A percentile compares a stretch with the other conserved stretches of the same genome.
Conservation (phyloP, 2,329 filamentous ascomycete genomes). For the Trichoderma sp. region DNA sequence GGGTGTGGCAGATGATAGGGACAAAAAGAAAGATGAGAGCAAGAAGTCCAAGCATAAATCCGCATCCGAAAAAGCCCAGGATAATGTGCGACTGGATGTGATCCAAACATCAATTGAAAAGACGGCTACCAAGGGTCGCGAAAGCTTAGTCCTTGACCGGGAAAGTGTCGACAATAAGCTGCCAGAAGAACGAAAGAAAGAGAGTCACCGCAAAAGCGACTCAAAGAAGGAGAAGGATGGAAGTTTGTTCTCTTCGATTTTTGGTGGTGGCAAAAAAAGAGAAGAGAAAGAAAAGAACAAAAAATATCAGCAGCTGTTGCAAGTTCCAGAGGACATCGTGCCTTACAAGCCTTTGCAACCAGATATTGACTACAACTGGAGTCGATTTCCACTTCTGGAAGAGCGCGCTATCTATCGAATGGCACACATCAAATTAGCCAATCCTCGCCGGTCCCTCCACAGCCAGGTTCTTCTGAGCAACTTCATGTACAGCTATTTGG, state of each 20-base stretch:
- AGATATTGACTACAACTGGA: slow-evolving; percentile 95
- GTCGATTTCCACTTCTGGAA: slow-evolving; percentile 88
- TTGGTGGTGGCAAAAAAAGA: slow-evolving; percentile 87
- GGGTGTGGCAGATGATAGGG: slow-evolving; percentile 69
- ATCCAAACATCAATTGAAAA: slow-evolving; percentile 83
- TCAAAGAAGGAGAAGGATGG: slow-evolving; percentile 90
- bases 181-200: slow-evolving; percentile 79
- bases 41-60: slow-evolving; percentile 66
- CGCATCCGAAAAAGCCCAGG: slow-evolving; percentile 59
- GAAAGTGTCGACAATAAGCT: slow-evolving; percentile 68
- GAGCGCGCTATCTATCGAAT: slow-evolving; percentile 97
- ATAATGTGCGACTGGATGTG: slow-evolving; percentile 80
- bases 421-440: slow-evolving; percentile 98
- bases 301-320: slow-evolving; percentile 72
- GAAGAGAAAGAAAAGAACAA: slow-evolving; percentile 68
- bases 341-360: slow-evolving; percentile 68
- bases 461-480: slow-evolving; percentile 97
- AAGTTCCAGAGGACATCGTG: slow-evolving; percentile 72
- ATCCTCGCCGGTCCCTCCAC: slow-evolving; percentile 84
- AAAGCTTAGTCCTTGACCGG: slow-evolving; percentile 80
- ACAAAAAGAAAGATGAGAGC: slow-evolving; percentile 56
- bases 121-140: slow-evolving; percentile 62
- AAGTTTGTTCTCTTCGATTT: slow-evolving; percentile 90
- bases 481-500: slow-evolving; percentile 99
- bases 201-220: slow-evolving; percentile 69